Evolutionary conservation across 257 asterid genomes (phyloP).

Genomic region (Primulina eburnea): DNA sequence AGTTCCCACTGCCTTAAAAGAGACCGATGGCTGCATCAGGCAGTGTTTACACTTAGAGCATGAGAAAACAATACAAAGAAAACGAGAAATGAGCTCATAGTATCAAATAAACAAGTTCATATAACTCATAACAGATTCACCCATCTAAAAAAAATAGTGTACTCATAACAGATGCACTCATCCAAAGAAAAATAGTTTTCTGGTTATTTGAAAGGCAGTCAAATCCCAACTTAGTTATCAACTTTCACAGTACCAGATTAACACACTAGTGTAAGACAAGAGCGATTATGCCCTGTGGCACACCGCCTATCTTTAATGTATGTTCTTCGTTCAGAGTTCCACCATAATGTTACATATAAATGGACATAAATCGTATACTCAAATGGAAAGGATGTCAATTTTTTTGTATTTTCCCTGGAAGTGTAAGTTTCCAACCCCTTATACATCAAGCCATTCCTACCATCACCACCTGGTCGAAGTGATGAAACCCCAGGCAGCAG

Average conservation of each 20-base stretch:
- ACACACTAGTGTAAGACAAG: neutral
- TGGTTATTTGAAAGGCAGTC: neutral
- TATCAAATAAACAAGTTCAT: neutral
- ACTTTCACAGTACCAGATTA: neutral
- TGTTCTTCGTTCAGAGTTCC: neutral
- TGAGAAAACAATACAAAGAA: neutral
- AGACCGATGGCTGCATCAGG: slow-evolving; percentile 62
- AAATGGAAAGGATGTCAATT: too few species aligned
- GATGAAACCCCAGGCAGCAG: too few species aligned
- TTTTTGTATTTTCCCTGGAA: too few species aligned
- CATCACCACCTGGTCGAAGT: too few species aligned
- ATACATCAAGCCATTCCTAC: too few species aligned
- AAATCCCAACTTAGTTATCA: neutral
- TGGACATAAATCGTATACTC: neutral
- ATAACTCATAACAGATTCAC: too few species aligned
- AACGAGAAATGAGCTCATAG: neutral
- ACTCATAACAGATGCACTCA: neutral
- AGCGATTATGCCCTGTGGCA: neutral
- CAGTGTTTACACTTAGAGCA: neutral
- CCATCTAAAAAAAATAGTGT: too few species aligned
- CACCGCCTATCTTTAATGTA: neutral
- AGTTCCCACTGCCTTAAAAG: slow-evolving; percentile 90
- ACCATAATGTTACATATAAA: neutral
- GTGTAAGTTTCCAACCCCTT: too few species aligned
- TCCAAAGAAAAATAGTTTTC: neutral